These are phyloP conservation scores for Cryptococcus hybrid DNA, from an alignment of 1,284 basidiomycete species.

Conservation along the genomic window DNA sequence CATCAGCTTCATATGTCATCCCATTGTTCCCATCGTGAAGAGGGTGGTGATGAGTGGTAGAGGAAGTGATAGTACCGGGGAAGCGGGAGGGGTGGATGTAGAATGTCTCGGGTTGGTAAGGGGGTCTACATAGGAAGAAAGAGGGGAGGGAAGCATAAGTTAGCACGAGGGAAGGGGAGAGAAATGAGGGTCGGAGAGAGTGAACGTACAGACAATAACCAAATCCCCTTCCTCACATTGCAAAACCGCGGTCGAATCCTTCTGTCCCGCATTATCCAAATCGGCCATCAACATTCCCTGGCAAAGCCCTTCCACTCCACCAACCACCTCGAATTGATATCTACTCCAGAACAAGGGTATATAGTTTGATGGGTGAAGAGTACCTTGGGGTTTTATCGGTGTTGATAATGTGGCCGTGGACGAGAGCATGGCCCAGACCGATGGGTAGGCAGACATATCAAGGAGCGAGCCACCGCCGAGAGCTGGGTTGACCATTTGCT, in stretches of 20 bases:
- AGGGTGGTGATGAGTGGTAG: slow-evolving; percentile 53
- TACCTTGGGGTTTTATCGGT: slow-evolving; percentile 37
- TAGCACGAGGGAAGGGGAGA: slow-evolving; percentile 44
- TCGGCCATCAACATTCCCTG: slow-evolving; percentile 29
- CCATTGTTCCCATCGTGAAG: no score
- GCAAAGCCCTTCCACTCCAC: slow-evolving; percentile 26
- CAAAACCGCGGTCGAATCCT: no score
- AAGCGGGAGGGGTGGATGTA: no score
- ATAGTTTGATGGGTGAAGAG: slow-evolving; percentile 30
- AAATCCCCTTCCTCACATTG: no score
- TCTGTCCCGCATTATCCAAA: no score
- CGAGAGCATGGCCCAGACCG: slow-evolving; percentile 70
- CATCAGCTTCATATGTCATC: no score
- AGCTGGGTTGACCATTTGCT: slow-evolving; percentile 59
- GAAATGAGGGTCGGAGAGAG: slow-evolving; percentile 48
- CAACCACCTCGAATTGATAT: slow-evolving; percentile 61
- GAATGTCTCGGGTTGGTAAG: no score
- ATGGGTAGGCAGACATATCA: slow-evolving; percentile 80
- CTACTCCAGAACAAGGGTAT: slow-evolving; percentile 70
- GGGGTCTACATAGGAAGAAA: no score
- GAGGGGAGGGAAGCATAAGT: background rate
- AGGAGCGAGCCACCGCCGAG: slow-evolving; percentile 60
- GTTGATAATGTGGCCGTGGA: slow-evolving; percentile 59
- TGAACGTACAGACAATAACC: slow-evolving; percentile 29
- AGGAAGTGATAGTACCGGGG: slow-evolving; percentile 16